Evolutionary conservation across 176 grass and related monocot genomes (phyloP), one percentile per base, ranked within the genome.

Genomic region (Metroxylon sagu): DNA sequence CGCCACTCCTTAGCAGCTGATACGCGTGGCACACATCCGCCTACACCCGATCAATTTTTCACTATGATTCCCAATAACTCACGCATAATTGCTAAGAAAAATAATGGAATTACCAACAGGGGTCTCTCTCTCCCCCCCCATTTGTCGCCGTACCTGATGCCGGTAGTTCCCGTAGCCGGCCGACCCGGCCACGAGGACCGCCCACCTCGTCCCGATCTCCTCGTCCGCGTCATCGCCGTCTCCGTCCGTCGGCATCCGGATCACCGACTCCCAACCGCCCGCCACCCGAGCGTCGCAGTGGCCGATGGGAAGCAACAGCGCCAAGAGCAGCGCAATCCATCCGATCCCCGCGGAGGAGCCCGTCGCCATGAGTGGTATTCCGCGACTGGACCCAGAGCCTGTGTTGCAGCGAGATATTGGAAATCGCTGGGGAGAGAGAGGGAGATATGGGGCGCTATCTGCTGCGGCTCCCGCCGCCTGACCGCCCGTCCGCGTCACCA

Each of bases 1-100:
- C 87, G 21, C 93, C 84, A 18, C 62, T 78, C 78, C 31, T 54
- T 50, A 91, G 74, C 59, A 97, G 72, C 65, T 91, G 93, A 77
- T 88, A 97, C 0, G 93, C 87, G 48, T 97, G 93, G 56, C 87
- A 97, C 52, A 97, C 81, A 75, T 98, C 87, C 54, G 87, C 81
- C 87, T 98, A 60, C 52, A 17, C 19, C 35, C 35, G 12, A 43
- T 43, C 30, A 14, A 12, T 43, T 43, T 10, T 23, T 23, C 21
- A 23, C 21, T 23, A 23, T 23, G 21, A 23, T 23, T 23, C 21
- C 21, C 21, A 23, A 23, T 23, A 23, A 23, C 21, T 23, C 21
- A 23, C 21, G 21, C 21, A 23, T 23, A 23, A 23, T 23, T 23
- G 21, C 18, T 6, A 25, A 29, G 19, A 29, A 18, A 19, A n/a